Conservation (phyloP, 345 rosid species). For the Linum tenue region DNA sequence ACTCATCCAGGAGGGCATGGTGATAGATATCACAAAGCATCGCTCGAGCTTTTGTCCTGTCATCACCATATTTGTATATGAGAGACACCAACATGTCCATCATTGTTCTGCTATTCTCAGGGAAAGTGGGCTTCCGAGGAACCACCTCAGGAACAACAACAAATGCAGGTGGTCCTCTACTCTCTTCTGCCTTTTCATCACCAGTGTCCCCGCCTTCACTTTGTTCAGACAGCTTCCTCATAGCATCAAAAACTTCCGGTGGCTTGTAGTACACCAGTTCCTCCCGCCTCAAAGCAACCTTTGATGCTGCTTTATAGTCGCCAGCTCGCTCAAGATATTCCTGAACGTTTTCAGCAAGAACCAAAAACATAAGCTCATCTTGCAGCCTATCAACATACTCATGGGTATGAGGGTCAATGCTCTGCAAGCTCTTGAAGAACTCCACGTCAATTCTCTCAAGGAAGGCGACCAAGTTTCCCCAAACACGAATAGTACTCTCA, state of each 20-base stretch:
- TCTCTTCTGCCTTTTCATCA: slow-evolving; percentile 43
- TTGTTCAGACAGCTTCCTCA: slow-evolving; percentile 81
- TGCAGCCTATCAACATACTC: slow-evolving; percentile 79
- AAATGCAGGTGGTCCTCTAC: slow-evolving; percentile 57
- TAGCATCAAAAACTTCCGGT: slow-evolving; percentile 86
- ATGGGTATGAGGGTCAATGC: slow-evolving; percentile 88
- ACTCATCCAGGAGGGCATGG: slow-evolving; percentile 76
- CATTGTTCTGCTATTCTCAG: slow-evolving; percentile 74
- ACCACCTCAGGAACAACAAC: slow-evolving; percentile 68
- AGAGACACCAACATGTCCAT: slow-evolving; percentile 83
- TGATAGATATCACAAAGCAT: slow-evolving; percentile 94
- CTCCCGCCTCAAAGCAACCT: slow-evolving; percentile 67
- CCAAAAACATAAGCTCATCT: slow-evolving; percentile 76
- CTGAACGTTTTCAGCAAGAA: slow-evolving; percentile 86
- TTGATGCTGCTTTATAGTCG: slow-evolving; percentile 72
- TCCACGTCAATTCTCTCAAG: slow-evolving; percentile 76
- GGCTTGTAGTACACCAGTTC: slow-evolving; percentile 88
- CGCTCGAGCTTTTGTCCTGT: slow-evolving; percentile 92
- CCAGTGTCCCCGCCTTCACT: slow-evolving; percentile 39
- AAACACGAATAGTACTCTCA: slow-evolving; percentile 59
- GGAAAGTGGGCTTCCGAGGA: slow-evolving; percentile 79
- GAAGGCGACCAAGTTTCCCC: slow-evolving; percentile 92
- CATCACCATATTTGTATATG: slow-evolving; percentile 85
- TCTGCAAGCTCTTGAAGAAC: slow-evolving; percentile 91
- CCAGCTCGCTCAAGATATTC: slow-evolving; percentile 58